A percentile compares a stretch with the other conserved stretches of the same genome.
These are phyloP conservation scores for Fagus crenata DNA, from an alignment of 306 rosid species.

Conservation along the genomic window DNA sequence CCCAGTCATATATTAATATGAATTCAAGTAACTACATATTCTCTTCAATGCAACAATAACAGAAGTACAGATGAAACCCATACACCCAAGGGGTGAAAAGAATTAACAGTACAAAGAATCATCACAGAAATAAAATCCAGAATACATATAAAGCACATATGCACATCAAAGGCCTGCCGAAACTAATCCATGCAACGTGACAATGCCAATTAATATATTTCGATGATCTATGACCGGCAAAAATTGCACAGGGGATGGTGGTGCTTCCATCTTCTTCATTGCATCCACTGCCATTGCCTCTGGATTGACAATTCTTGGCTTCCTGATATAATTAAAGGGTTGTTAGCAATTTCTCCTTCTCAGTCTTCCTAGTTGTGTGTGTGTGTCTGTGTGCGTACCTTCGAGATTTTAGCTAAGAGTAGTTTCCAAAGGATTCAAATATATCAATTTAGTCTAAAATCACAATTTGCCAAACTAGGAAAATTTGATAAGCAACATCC, in stretches of 20 bases:
- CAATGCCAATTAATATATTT: slow-evolving; percentile 74
- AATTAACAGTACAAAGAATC: slow-evolving; percentile 6
- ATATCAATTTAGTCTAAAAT: not conserved
- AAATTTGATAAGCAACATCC: not conserved
- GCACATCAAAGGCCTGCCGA: slow-evolving; percentile 77
- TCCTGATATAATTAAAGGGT: slow-evolving; percentile 42
- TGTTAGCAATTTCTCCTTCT: not conserved
- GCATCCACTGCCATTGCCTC: slow-evolving; percentile 95
- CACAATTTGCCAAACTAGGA: not conserved
- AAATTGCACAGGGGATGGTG: slow-evolving; percentile 95
- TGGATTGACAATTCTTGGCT: slow-evolving; percentile 69
- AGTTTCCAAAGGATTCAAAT: not conserved
- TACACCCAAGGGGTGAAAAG: not conserved
- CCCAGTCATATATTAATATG: too few relatives aligned
- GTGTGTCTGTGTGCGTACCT: not conserved
- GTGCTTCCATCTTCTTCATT: slow-evolving; percentile 98
- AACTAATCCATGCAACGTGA: slow-evolving; percentile 94
- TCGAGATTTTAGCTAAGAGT: not conserved
- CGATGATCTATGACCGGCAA: slow-evolving; percentile 75
- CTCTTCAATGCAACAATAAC: not conserved
- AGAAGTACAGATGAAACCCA: not conserved
- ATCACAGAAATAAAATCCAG: not conserved
- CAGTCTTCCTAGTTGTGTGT: too few relatives aligned
- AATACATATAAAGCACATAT: not conserved
- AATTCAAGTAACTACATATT: not conserved